phyloP scores from a whole-genome alignment of 352 stramenopile species.

The Pythium sp. region DNA sequence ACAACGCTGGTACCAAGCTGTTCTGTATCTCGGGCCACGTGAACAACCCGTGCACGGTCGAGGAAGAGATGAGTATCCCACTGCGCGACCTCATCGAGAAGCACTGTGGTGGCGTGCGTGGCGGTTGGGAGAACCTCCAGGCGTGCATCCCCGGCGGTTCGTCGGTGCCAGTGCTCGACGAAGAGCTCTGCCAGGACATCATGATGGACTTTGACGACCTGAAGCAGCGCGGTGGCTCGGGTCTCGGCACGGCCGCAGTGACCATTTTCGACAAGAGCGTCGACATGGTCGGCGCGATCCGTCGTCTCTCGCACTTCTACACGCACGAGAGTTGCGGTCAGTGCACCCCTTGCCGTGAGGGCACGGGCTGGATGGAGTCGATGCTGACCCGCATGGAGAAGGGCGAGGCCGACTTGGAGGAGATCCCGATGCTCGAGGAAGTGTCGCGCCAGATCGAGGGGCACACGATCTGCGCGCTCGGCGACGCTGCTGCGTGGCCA shows the following conservation, averaged over 20 bases:
- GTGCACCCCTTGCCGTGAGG: slow-evolving; percentile 99
- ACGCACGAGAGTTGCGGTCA: slow-evolving; percentile 99
- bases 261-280: slow-evolving; percentile 99
- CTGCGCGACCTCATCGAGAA: slow-evolving; percentile 98
- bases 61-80: slow-evolving; percentile 98
- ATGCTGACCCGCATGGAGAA: slow-evolving; percentile 98
- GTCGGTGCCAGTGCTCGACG: slow-evolving; percentile 96
- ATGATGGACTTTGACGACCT: slow-evolving; percentile 99
- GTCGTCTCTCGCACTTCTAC: slow-evolving; percentile 99
- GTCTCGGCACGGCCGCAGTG: slow-evolving; percentile 97
- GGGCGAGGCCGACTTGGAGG: slow-evolving; percentile 95
- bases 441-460: slow-evolving; percentile 99
- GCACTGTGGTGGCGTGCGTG: slow-evolving; percentile 97
- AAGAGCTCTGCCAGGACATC: slow-evolving; percentile 92
- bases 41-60: slow-evolving; percentile 98
- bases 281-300: slow-evolving; percentile 99
- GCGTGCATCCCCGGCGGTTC: slow-evolving; percentile 97
- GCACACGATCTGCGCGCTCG: slow-evolving; percentile 99
- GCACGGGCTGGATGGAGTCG: slow-evolving; percentile 96
- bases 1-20: slow-evolving; percentile 99
- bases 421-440: slow-evolving; percentile 99
- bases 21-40: slow-evolving; percentile 99
- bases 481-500: slow-evolving; percentile 99
- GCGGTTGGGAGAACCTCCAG: slow-evolving; percentile 99
- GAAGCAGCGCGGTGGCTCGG: slow-evolving; percentile 92